Evolutionary conservation across 2,329 filamentous ascomycete species (phyloP).

Genomic region (Aschersonia sp.): DNA sequence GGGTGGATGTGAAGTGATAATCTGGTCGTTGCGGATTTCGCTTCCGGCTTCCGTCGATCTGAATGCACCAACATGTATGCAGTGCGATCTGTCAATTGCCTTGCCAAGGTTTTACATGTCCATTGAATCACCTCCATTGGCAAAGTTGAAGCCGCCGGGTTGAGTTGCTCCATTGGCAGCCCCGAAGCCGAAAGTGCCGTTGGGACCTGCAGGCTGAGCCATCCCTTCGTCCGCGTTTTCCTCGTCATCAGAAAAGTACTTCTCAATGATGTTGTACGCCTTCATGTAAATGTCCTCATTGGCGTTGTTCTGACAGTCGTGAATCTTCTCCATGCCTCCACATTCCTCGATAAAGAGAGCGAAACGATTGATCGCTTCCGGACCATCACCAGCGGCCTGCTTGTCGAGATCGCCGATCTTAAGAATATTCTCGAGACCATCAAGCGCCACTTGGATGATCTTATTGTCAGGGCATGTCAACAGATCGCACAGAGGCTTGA

Average conservation of each 20-base stretch:
- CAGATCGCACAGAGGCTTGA: slow-evolving; percentile 92
- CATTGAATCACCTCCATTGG: slow-evolving; percentile 52
- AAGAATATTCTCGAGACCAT: slow-evolving; percentile 96
- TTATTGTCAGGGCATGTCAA: slow-evolving; percentile 97
- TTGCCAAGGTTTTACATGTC: slow-evolving; percentile 36
- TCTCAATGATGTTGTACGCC: slow-evolving; percentile 99
- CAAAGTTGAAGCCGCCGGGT: slow-evolving; percentile 86
- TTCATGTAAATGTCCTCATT: slow-evolving; percentile 99
- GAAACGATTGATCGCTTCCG: slow-evolving; percentile 83
- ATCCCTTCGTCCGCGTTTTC: slow-evolving; percentile 76
- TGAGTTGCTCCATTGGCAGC: slow-evolving; percentile 41
- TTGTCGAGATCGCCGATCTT: slow-evolving; percentile 99
- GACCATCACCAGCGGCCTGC: slow-evolving; percentile 62
- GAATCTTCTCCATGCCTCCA: slow-evolving; percentile 99
- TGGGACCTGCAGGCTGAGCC: slow-evolving; percentile 53
- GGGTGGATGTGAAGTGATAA: background rate
- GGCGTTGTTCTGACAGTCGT: slow-evolving; percentile 99
- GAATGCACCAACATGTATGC: background rate
- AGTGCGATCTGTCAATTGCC: background rate
- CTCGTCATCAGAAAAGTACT: slow-evolving; percentile 98
- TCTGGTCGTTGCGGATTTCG: background rate
- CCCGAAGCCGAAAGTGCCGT: slow-evolving; percentile 70
- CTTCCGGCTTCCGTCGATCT: too few relatives aligned
- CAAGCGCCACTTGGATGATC: slow-evolving; percentile 97
- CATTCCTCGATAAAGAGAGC: slow-evolving; percentile 98